Conservation (phyloP, 1,284 basidiomycete species). For the Schizophyllum commune region DNA sequence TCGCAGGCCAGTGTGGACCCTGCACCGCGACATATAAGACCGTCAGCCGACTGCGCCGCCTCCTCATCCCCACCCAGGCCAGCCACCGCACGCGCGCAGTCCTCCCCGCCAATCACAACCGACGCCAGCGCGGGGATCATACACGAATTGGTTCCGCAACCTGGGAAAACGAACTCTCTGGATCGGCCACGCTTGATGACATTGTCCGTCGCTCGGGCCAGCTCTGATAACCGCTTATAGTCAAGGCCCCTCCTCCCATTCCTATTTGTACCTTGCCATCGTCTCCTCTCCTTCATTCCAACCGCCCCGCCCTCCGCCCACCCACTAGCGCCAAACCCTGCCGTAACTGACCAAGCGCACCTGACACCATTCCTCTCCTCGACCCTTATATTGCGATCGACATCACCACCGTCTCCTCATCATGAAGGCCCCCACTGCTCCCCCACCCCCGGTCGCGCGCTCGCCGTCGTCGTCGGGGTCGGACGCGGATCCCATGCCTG, state of each 20-base stretch:
- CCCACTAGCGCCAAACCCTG: background rate
- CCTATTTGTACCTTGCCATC: background rate
- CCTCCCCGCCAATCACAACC: no score
- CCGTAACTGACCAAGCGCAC: background rate
- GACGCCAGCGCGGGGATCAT: background rate
- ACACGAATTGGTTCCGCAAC: background rate
- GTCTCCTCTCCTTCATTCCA: background rate
- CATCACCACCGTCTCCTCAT: no score
- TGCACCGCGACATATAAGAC: no score
- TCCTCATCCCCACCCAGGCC: no score
- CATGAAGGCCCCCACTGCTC: no score
- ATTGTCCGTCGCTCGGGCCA: background rate
- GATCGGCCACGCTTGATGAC: background rate
- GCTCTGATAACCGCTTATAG: background rate
- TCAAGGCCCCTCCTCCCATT: background rate
- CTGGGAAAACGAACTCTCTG: background rate
- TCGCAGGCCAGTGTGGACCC: no score
- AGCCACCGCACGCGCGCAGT: no score
- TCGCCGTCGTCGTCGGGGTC: background rate
- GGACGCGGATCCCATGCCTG: background rate
- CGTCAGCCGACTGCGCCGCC: no score
- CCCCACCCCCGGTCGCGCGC: background rate
- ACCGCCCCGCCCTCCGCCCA: background rate
- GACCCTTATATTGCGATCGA: background rate
- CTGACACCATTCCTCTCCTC: background rate